Evolutionary conservation across 495 filamentous ascomycete genomes (phyloP), one percentile per base, ranked within the genome.

Genomic region (Aspergillus affinis): DNA sequence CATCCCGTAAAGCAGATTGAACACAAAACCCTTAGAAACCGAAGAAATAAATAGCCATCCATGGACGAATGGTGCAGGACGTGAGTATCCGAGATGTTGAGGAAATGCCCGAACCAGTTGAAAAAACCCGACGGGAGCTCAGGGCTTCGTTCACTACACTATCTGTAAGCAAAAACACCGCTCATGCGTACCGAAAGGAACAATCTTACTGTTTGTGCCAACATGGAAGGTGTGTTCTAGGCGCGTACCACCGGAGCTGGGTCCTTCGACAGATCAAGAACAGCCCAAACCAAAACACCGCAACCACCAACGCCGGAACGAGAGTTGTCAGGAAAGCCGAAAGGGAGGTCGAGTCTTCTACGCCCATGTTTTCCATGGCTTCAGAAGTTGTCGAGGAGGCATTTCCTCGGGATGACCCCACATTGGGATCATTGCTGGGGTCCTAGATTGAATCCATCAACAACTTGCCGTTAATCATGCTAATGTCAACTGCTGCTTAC

Each of bases 1-100:
- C 85, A 88, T 20, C 91, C 91, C 17, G 87, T 83, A 50, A 93
- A 84, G 72, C 85, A 90, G 32, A 91, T 84, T 48, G 82, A 77
- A 46, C 88, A 81, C n/a, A 86, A 73, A 54, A 90, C 86, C 57
- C 86, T 81, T 59, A 96, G 72, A 66, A 90, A 94, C 23, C 92
- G 86, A 44, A 95, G 78, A 72, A 89, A 95, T 41, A 95, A 84
- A 71, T 91, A 94, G 18, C 89, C 87, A 72, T 96, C 92, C 3
- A 91, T 72, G 0, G 88, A 90, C 46, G 84, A 82, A 61, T 87
- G 82, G 50, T 89, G 84, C 41, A 90, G 75, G 4, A 88, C 76
- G 63, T 79, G 75, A 36, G 72, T 81, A 59, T 91, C 86, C 20
- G 84, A 77, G 9, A 90, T 81, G 23, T 78, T 78, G 51, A 84